Base-by-base conservation (phyloP, 2,329 filamentous ascomycete genomes). In the Microcyclosporella mali region DNA sequence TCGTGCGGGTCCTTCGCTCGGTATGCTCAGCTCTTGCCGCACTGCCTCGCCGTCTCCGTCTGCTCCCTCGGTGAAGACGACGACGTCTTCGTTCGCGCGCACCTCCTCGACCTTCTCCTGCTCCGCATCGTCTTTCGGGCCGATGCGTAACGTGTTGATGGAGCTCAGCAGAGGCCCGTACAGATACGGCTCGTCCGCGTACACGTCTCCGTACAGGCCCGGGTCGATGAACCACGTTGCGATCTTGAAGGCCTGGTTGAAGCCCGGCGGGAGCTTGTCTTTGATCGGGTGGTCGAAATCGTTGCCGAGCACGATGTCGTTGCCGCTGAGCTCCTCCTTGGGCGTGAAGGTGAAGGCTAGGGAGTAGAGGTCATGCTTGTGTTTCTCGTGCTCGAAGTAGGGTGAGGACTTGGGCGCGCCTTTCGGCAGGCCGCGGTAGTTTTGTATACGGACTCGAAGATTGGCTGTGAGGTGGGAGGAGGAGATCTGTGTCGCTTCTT, bases 171-270 rank as follows among this genome's bases (percentile, higher is more conserved):
- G 82, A 0, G 87, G 82, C 0, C 90, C 89, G 58, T 92, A 95
- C 3, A 97, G 68, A 58, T 88, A 88, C 1, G 90, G 92, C 55
- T 77, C 73, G 58, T 97, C 89, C 3, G 86, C 85, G 55, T 94
- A 89, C 0, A 86, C 82, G 62, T 98, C 89, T 8, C 88, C 89
- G 7, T 95, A 88, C 0, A 98, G 69, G 0, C 88, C 87, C 0
- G 90, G 90, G 60, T 98, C 90, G 37, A 97, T 84, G 70, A 82
- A 85, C 84, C 86, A 94, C 56, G 85, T 86, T 19, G 94, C 86
- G 33, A 95, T 82, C 40, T 80, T 82, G 66, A 95, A 80, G 0
- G 88, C 89, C 8, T 86, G 83, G 60, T 79, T 80, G 66, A 95
- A 94, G 0, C 90, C 88, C 0, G 87, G 86, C 0, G 92, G 90